Conservation (phyloP, 306 rosid genomes). For the Luffa aegyptiaca region DNA sequence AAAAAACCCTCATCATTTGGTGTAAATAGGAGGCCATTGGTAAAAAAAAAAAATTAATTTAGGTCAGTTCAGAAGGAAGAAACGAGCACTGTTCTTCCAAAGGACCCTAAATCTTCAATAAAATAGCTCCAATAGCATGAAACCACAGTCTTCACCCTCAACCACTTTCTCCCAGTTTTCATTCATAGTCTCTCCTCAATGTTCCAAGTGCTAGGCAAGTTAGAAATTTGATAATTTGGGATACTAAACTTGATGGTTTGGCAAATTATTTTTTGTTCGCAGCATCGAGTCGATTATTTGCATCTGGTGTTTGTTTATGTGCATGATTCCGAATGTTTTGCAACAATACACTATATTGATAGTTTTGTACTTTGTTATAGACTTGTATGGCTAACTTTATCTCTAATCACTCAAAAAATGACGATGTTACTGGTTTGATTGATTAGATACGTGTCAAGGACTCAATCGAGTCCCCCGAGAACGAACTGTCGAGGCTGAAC, state of each 20-base stretch:
- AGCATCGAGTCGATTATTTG: background rate
- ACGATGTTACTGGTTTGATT: constrained; percentile 12
- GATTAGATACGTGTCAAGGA: constrained; percentile 65
- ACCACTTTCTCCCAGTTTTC: background rate
- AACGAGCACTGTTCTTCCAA: too few species aligned
- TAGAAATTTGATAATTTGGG: background rate
- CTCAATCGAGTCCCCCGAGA: constrained; percentile 27
- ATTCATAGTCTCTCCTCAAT: background rate
- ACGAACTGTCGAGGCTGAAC: constrained; percentile 26
- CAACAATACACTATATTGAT: background rate
- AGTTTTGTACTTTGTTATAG: background rate
- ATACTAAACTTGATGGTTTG: background rate
- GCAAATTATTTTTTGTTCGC: background rate
- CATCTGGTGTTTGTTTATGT: background rate
- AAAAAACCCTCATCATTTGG: background rate
- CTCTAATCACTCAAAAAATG: background rate
- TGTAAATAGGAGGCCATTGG: too few species aligned
- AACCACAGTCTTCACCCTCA: background rate
- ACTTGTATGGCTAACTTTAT: background rate
- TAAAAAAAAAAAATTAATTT: too few species aligned
- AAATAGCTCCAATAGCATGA: background rate
- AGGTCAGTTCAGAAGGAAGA: too few species aligned
- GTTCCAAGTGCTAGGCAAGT: background rate
- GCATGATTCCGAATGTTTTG: background rate
- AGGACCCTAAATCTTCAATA: background rate